Evolutionary conservation across 345 rosid species (phyloP), one percentile per base, ranked within the genome.

Genomic region (Crucihimalaya himalaica): DNA sequence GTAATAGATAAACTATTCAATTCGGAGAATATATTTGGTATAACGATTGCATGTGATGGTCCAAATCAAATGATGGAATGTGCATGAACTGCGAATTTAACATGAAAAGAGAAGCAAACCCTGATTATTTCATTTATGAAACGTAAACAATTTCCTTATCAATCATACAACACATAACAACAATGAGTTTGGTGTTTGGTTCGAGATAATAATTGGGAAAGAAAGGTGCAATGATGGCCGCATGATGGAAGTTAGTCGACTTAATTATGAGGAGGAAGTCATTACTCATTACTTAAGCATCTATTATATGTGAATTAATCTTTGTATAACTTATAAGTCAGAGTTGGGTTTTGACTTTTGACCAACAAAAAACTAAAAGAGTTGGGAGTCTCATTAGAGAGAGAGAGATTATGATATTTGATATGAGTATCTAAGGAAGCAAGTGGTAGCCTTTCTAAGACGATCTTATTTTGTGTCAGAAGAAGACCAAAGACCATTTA

Each of bases 391-490:
- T 37, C n/a, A 7, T 37, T 68, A 43, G 65, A 34, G 64, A 43
- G 65, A 34, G 64, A 35, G 35, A 75, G 70, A 75, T 60, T 75
- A 75, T 67, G 55, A 58, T 59, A 27, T 46, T 56, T 58, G 72
- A 60, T 20, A 50, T 4, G 75, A 45, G 70, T 60, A 75, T 75
- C 70, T 61, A 62, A 68, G 43, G 74, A 39, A 75, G 68, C 57
- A 75, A 66, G 73, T 58, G 45, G 70, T 76, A 70, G 75, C 16
- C 70, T 76, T 76, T 76, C 70, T 70, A 46, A 18, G 18, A 63
- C 66, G 60, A 76, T 76, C 65, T 63, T 62, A 16, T 63, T 18
- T 63, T 70, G 75, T 76, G 79, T 70, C 79, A 76, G 79, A 61
- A 42, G 46, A 70, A 46, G 79, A 76, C 70, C 60, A 70, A 69